Base-by-base conservation (phyloP, 345 rosid genomes). In the Barbarea vulgaris region DNA sequence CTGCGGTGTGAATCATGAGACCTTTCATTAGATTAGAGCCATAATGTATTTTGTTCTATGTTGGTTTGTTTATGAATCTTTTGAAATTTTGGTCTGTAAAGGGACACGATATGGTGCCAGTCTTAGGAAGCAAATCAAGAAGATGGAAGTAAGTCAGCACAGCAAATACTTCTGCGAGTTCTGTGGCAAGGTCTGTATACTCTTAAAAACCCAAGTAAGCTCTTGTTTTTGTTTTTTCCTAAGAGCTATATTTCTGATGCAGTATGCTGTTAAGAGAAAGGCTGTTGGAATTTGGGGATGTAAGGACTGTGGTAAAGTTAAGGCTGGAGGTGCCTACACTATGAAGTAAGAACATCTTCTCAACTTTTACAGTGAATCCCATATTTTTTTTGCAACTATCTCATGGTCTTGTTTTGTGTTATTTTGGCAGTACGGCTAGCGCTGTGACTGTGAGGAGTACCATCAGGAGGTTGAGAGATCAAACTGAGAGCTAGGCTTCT, bases 231-330 rank as follows among this genome's bases (percentile, higher is more conserved):
- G 13, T 18, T 5, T 9, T 41, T 11, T 11, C 18, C 9, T 13
- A 14, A 34, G 21, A 12, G 25, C 25, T 17, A 18, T 69, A 34
- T 18, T 17, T 36, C 17, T 74, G 14, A 13, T 69, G 73, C 85
- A 87, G 93, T 89, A 87, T 73, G 93, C 93, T 5, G 96, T 91
- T 76, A 89, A 89, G 86, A 89, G 97, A 51, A 89, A 87, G 72
- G 93, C 87, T 27, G 96, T 89, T 5, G 97, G 97, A 37, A 88
- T 91, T 33, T 91, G 96, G 97, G 88, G 96, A 5, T 91, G 93
- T 84, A 89, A 89, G 80, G 91, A 89, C 67, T 91, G 93, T 11
- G 93, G 96, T 22, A 89, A 89, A 82, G 88, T 89, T 48, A 91
- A 89, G 75, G 95, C 96, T 0, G 95, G 97, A 15, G 97, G 97